These are phyloP conservation scores for Penstemon eatonii DNA, from an alignment of 257 asterid species.

Conservation along the genomic window DNA sequence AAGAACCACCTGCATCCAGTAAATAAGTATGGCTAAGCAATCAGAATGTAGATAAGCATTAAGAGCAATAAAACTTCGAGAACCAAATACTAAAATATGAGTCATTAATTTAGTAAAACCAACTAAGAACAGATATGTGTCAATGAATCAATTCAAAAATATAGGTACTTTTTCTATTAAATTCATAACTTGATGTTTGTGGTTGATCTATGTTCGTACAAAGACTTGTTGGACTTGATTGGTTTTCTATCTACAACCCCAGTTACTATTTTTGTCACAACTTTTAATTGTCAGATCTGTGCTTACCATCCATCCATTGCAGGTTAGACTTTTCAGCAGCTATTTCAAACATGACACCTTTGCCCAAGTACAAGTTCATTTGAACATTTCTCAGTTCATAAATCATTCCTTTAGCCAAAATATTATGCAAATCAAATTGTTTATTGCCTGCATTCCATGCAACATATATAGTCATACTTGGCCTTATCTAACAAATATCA, in stretches of 20 bases:
- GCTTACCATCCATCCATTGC: not conserved
- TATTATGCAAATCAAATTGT: not conserved
- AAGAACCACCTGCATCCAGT: constrained; percentile 74
- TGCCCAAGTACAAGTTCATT: not conserved
- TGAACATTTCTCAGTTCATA: constrained; percentile 7
- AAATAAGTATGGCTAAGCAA: constrained; percentile 20
- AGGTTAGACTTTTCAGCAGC: not conserved
- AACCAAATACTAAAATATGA: not conserved
- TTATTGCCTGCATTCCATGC: not conserved
- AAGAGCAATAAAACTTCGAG: not conserved
- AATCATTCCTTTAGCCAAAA: not conserved
- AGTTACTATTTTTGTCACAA: not conserved
- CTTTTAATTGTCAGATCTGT: not conserved
- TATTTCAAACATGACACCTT: constrained; percentile 8
- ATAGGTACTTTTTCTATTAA: not conserved
- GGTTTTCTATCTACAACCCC: not conserved
- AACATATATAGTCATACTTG: not conserved
- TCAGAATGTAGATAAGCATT: not conserved
- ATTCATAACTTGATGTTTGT: not conserved
- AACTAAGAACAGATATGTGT: constrained; percentile 7
- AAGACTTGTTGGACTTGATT: constrained; percentile 9
- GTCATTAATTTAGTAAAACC: not conserved
- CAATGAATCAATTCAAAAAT: not conserved
- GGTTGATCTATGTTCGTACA: not conserved
- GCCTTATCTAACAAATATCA: not conserved